Evolutionary conservation across 1,284 basidiomycete genomes (phyloP), one percentile per base, ranked within the genome.

Genomic region (Apiotrichum veenhuisii): DNA sequence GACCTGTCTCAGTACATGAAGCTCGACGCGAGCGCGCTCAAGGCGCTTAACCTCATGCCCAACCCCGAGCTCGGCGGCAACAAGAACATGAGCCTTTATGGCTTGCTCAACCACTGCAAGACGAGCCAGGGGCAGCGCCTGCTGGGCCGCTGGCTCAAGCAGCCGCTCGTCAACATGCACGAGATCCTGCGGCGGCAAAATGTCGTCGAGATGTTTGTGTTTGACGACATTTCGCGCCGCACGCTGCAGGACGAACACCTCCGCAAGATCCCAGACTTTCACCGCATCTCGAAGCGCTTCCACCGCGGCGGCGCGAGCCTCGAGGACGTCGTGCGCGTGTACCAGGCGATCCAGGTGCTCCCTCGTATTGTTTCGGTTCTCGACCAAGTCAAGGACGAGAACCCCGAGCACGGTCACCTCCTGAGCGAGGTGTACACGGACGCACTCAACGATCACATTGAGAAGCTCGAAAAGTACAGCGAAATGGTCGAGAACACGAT

Each of bases 401-500:
- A 73, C 36, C 47, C 54, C 0, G 79, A 80, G 15, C 77, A 81
- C 55, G 78, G 79, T 50, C 72, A 74, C 2, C 80, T 94, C 2
- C 76, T 95, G 2, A 81, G 86, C 49, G 86, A 89, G 42, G 76
- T 77, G 0, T 95, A 89, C 73, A 68, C 90, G 2, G 74, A 72
- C 12, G 78, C 82, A 20, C 78, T 94, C 33, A 80, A 81, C 66
- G 81, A 86, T 66, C 82, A 84, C 64, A 79, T 83, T 26, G 76
- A 73, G 0, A 85, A 80, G 55, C 82, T 96, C 5, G 80, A 81
- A 14, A 90, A 91, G 69, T 94, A 94, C 66, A 81, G 84, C 5
- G 90, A 94, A 66, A 93, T 98, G 87, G 94, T 98, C 3, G 92
- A 98, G 74, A 86, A 90, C 58, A 98, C 95, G 0, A 84, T 98